Evolutionary conservation across 2,329 filamentous ascomycete genomes (phyloP), one percentile per base, ranked within the genome.

Genomic region (Pseudocercospora fuligena): DNA sequence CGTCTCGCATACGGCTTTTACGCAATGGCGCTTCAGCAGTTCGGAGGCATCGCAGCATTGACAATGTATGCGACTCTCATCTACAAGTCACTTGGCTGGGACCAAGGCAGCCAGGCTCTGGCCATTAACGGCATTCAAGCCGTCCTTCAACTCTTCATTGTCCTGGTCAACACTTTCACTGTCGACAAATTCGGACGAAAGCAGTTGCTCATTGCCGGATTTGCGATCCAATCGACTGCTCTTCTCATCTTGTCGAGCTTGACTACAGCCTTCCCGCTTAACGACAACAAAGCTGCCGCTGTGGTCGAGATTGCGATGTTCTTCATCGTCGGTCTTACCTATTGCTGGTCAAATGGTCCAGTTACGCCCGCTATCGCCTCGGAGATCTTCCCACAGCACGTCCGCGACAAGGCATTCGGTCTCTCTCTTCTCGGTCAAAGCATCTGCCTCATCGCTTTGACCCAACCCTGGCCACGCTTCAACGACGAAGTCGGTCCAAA

Each of bases 281-380:
- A 80, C 65, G 66, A 69, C 16, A 81, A 81, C 64, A 78, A 73
- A 51, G 70, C 78, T 12, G 80, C 80, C 1, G 79, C 78, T 5
- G 73, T 81, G 1, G 78, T 74, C 0, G 80, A 81, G 59, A 73
- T 82, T 11, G 79, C 78, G 5, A 81, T 82, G 78, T 67, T 82
- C 1, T 82, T 82, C 67, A 79, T 81, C 56, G 79, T 81, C 21
- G 80, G 80, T 0, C 67, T 82, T 33, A 81, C 79, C 0, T 82
- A 82, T 69, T 80, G 79, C 65, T 80, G 77, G 77, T 77, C 75
- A 5, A 81, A 81, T 47, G 79, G 80, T 1, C 79, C 80, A 3
- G 76, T 81, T 43, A 69, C 80, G 5, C 76, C 78, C 0, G 73
- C 78, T 1, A 74, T 81, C 14, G 78, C 78, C 19, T 74, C 76